Evolutionary conservation across 2,329 filamentous ascomycete genomes (phyloP), one percentile per base, ranked within the genome.

Genomic region (Nothophaeocryptopus gaeumannii): DNA sequence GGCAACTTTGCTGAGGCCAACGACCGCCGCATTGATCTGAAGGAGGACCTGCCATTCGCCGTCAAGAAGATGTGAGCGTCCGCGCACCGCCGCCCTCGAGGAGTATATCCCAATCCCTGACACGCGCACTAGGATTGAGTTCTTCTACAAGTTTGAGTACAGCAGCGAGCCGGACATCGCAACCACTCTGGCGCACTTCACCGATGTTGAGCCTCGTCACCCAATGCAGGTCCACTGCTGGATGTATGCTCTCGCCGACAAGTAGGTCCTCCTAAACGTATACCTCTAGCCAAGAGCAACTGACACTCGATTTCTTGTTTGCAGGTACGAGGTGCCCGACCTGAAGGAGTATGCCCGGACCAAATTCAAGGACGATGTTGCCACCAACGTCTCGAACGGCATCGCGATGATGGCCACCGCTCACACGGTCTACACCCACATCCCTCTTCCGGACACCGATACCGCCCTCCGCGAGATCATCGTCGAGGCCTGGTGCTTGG

Each of bases 201-300:
- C 5, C 1, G 32, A 8, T 13, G 5, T 13, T 15, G 10, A 32
- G 13, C 16, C 16, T 13, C 33, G n/a, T 30, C 5, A 32, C 33
- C 3, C 15, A 2, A 30, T 49, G 39, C 38, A 49, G 11, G 20
- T 37, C 2, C 4, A 49, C 12, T 45, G 47, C n/a, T 33, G 11
- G 5, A 40, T 56, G 20, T 58, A 53, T 42, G 39, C 45, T 8
- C 33, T 47, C 9, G 56, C 56, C 14, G 56, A 56, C 43, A 56
- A 58, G 40, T 26, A 26, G 20, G 20, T 26, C 20, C 7, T 26
- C 20, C 20, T 7, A 7, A 26, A 7, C n/a, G n/a, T n/a, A n/a
- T n/a, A 20, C 20, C 12, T 12, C 5, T 14, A 16, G 5, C 20
- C 5, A 16, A 13, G 11, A 11, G 13, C 37, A 20, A 13, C n/a